A percentile compares a stretch with the other conserved stretches of the same genome.
phyloP scores from a whole-genome alignment of 129 eudicot genomes.

The Pulicaria dysenterica region DNA sequence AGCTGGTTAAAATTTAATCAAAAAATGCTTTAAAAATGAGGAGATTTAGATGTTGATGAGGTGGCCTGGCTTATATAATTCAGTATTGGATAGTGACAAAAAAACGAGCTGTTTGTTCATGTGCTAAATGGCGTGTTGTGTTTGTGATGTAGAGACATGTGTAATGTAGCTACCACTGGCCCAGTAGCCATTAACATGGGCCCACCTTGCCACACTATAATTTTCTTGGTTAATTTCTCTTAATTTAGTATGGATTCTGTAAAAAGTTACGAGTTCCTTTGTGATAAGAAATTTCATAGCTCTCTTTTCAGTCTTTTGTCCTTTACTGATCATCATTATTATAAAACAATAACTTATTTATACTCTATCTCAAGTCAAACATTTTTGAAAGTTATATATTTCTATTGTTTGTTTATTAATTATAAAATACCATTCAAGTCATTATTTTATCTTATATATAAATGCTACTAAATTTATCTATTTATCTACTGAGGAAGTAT shows the following conservation, averaged over 20 bases:
- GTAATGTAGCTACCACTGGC: constrained; percentile 29
- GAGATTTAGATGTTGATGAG: background rate
- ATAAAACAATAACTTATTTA: background rate
- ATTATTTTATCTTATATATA: background rate
- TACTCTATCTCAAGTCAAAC: background rate
- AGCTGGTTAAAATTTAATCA: background rate
- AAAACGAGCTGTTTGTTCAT: constrained; percentile 36
- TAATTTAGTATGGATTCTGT: background rate
- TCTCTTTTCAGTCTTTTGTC: constrained; percentile 18
- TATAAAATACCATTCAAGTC: background rate
- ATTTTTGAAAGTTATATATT: background rate
- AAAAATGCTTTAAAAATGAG: background rate
- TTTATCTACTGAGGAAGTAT: background rate
- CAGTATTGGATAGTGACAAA: constrained; percentile 30
- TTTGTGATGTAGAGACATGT: constrained; percentile 41
- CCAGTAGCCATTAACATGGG: constrained; percentile 9
- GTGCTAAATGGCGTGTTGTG: constrained; percentile 42
- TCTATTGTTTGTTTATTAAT: background rate
- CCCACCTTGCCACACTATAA: constrained; percentile 22
- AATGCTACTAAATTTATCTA: background rate
- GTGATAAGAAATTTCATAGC: background rate
- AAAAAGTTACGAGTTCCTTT: constrained; percentile 10
- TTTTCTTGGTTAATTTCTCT: background rate
- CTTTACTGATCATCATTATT: constrained; percentile 7
- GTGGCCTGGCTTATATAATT: constrained; percentile 14